These are phyloP conservation scores for Spirogloea muscicola DNA, from an alignment of 139 green algal species.

Conservation along the genomic window DNA sequence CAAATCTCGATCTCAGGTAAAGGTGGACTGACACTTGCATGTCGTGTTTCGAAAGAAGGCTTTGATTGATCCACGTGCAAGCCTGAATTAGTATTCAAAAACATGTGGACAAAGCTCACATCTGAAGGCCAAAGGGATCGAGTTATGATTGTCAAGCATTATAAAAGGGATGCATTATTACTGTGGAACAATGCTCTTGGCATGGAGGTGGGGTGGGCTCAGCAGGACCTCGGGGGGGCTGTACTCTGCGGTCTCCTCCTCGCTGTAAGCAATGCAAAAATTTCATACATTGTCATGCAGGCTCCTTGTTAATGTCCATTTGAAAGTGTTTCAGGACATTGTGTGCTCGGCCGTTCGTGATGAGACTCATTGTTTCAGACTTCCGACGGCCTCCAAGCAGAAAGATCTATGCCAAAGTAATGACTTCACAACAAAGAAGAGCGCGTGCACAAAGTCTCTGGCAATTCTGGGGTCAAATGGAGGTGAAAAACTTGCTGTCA, in stretches of 20 bases:
- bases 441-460: neutral
- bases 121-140: neutral
- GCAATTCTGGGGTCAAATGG: neutral
- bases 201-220: neutral
- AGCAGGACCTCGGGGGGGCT: conserved; percentile 3
- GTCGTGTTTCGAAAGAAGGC: neutral
- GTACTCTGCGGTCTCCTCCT: neutral
- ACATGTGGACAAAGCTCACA: neutral
- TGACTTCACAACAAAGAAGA: neutral
- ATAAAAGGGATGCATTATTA: neutral
- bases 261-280: neutral
- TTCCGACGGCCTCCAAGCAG: neutral
- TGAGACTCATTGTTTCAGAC: neutral
- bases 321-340: no score
- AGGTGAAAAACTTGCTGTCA: neutral
- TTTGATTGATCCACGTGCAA: neutral
- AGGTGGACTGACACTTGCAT: neutral
- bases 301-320: no score
- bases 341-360: neutral
- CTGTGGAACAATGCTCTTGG: neutral
- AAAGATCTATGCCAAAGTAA: neutral
- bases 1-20: neutral
- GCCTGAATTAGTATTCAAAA: neutral
- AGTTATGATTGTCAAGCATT: neutral
- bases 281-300: neutral